A percentile compares a stretch with the other conserved stretches of the same genome.
Conservation (phyloP, 352 stramenopile species). For the Pythium dissotocum region DNA sequence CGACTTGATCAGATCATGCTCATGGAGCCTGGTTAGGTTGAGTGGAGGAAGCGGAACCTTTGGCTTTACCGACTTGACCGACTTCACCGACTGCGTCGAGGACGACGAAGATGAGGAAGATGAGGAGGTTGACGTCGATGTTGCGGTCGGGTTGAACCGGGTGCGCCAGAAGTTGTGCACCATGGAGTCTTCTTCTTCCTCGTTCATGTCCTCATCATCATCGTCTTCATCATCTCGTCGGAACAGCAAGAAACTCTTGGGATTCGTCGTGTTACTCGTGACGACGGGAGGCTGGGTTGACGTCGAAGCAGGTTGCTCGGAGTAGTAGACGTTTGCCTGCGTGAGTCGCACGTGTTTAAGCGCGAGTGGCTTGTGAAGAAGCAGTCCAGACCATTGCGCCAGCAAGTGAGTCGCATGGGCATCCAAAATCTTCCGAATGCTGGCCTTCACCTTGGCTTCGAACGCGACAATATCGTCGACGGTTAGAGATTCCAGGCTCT, state of each 20-base stretch:
- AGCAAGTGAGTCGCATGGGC: slow-evolving; percentile 59
- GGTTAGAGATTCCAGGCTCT: slow-evolving; percentile 47
- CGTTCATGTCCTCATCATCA: slow-evolving; percentile 4
- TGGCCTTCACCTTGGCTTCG: slow-evolving; percentile 57
- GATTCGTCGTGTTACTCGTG: neutral
- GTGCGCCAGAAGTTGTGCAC: slow-evolving; percentile 18
- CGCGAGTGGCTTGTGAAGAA: slow-evolving; percentile 47
- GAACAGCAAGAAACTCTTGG: slow-evolving; percentile 4
- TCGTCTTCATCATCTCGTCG: slow-evolving; percentile 15
- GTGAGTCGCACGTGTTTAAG: slow-evolving; percentile 59
- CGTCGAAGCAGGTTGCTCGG: slow-evolving; percentile 31
- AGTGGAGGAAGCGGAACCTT: neutral
- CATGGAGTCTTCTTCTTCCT: slow-evolving; percentile 8
- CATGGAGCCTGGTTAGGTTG: slow-evolving; percentile 8
- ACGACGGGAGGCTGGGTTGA: neutral
- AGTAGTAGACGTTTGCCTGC: slow-evolving; percentile 75
- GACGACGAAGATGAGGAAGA: slow-evolving; percentile 1
- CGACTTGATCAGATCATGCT: slow-evolving; percentile 2
- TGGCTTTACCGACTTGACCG: neutral
- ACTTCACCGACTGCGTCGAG: too few species aligned
- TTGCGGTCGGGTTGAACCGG: neutral
- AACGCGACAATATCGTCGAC: slow-evolving; percentile 59
- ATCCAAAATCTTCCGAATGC: slow-evolving; percentile 63
- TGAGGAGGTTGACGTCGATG: neutral
- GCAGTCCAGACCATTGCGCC: slow-evolving; percentile 49